Base-by-base conservation (phyloP, 108 stramenopile genomes). In the Cyclotella sp. region DNA sequence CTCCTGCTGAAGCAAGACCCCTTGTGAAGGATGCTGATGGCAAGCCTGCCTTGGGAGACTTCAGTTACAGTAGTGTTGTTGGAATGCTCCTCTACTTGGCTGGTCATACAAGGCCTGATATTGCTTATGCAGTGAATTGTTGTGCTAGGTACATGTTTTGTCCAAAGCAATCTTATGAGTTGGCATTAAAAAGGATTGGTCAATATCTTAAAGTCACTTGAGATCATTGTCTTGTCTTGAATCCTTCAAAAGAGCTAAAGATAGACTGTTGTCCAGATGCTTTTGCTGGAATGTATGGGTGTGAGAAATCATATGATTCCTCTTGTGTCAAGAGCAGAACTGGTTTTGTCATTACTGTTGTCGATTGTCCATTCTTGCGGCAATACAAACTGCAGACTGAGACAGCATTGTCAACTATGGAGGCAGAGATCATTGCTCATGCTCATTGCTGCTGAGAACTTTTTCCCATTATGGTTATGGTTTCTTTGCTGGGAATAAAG, bases 291-390 rank as follows among this genome's bases (percentile, higher is more conserved):
- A 58, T 28, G 22, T 58, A 58, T 58, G 57, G 22, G 21, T 27
- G 9, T 9, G 12, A 63, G 12, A 41, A 63, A 1, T 14, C 1
- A 8, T 40, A 1, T 63, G 61, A 41, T 63, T 1, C 39, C 13
- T 63, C 34, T 6, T 34, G 30, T 63, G 61, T 41, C 9, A 15
- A 41, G 39, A 63, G 61, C 34, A 13, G 24, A 41, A 18, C 21
- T 15, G 61, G 61, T 24, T 63, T 63, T 63, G 61, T 63, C 16
- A 63, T 63, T 19, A 41, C 18, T 3, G 30, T 63, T 11, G 61
- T 34, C 9, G 13, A 41, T 5, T 18, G 4, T 39, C 61, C 40
- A 13, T 4, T 40, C n/a, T 18, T 58, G 24, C 14, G 40, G 61
- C 61, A 63, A 21, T 41, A 2, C 21, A 63, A 63, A 21, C 60